Evolutionary conservation across 2,329 filamentous ascomycete species (phyloP).

Genomic region (Aureobasidium sp.): DNA sequence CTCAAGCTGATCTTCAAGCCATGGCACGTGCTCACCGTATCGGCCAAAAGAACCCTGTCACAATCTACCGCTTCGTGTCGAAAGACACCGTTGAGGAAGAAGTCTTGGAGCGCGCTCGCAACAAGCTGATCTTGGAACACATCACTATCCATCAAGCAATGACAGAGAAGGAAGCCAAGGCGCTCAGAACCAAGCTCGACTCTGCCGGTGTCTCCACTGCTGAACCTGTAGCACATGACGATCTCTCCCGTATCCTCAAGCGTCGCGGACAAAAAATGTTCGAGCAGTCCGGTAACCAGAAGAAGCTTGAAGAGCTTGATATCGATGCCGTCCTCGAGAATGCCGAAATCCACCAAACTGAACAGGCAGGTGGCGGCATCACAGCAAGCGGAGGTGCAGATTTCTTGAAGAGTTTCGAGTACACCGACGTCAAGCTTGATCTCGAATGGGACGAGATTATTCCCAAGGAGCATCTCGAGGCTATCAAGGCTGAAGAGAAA

Average conservation of each 20-base stretch:
- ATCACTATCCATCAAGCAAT: slow-evolving; percentile 95
- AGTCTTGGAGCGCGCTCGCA: slow-evolving; percentile 88
- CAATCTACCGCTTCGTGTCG: slow-evolving; percentile 90
- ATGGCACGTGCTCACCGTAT: slow-evolving; percentile 99
- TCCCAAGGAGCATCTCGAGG: slow-evolving; percentile 81
- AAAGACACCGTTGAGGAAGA: slow-evolving; percentile 99
- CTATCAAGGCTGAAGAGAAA: slow-evolving; percentile 83
- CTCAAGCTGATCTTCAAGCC: slow-evolving; percentile 92
- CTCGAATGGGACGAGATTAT: slow-evolving; percentile 99
- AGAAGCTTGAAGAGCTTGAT: slow-evolving; percentile 92
- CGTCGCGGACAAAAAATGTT: slow-evolving; percentile 99
- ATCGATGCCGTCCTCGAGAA: slow-evolving; percentile 96
- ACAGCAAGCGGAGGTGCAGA: slow-evolving; percentile 95
- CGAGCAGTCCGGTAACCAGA: slow-evolving; percentile 92
- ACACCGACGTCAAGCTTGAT: slow-evolving; percentile 94
- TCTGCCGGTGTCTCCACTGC: slow-evolving; percentile 51
- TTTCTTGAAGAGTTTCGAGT: slow-evolving; percentile 81
- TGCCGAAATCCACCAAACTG: slow-evolving; percentile 93
- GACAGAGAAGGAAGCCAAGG: slow-evolving; percentile 84
- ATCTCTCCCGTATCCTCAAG: slow-evolving; percentile 94
- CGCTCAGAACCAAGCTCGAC: slow-evolving; percentile 70
- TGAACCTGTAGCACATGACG: slow-evolving; percentile 83
- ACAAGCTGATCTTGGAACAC: slow-evolving; percentile 95
- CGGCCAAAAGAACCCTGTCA: slow-evolving; percentile 91
- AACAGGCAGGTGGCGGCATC: slow-evolving; percentile 88